Evolutionary conservation across 306 rosid species (phyloP).

Genomic region (Ormosia semicastrata): DNA sequence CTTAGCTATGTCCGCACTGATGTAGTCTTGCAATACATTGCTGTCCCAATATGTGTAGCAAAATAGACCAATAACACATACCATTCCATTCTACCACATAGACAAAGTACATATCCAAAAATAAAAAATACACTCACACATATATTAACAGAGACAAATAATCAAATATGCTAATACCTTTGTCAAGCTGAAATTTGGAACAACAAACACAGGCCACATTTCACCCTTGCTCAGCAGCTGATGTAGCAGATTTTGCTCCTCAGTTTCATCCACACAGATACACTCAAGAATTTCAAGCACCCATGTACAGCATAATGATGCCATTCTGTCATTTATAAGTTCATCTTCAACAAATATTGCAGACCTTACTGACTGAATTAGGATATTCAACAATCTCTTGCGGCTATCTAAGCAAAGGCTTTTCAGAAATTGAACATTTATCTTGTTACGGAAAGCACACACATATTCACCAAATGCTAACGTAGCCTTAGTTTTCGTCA

Average conservation of each 20-base stretch:
- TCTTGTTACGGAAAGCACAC: constrained; percentile 51
- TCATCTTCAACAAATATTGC: constrained; percentile 68
- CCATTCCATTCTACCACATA: neutral
- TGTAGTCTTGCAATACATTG: neutral
- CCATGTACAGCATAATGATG: constrained; percentile 71
- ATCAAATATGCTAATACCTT: constrained; percentile 41
- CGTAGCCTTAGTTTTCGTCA: constrained; percentile 45
- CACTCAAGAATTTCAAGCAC: constrained; percentile 67
- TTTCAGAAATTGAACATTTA: constrained; percentile 54
- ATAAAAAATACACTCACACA: constrained; percentile 6
- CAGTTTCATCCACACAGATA: constrained; percentile 53
- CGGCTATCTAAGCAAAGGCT: constrained; percentile 47
- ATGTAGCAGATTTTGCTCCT: constrained; percentile 64
- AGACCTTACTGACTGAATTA: constrained; percentile 62
- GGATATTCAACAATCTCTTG: constrained; percentile 45
- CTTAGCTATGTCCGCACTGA: constrained; percentile 10
- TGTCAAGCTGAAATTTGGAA: constrained; percentile 43
- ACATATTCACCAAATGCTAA: constrained; percentile 52
- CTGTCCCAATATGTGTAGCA: constrained; percentile 14
- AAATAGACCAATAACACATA: constrained; percentile 15
- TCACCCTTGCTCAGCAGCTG: constrained; percentile 63
- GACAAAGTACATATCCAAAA: constrained; percentile 17
- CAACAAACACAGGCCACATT: constrained; percentile 70
- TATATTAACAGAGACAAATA: constrained; percentile 25
- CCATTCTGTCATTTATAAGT: constrained; percentile 39